A percentile compares a stretch with the other conserved stretches of the same genome.
phyloP scores from a whole-genome alignment of 163 green algal species.

The Coccomyxa subellipsoidea region DNA sequence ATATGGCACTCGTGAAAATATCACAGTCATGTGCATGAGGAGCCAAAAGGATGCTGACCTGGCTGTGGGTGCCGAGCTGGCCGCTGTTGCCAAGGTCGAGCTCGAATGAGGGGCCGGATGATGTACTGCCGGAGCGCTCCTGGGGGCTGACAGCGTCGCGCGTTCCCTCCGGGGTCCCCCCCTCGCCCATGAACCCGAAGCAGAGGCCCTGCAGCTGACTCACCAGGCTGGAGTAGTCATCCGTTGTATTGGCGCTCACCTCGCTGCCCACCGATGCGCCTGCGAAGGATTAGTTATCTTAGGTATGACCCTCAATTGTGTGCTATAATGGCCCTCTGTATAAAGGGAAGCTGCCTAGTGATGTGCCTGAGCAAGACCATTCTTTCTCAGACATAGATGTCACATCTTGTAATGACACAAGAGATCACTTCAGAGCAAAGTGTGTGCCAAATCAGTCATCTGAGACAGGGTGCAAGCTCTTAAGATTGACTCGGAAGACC shows the following conservation, averaged over 20 bases:
- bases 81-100: neutral
- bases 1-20: neutral
- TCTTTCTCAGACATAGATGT: neutral
- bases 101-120: neutral
- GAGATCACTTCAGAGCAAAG: no score
- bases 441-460: no score
- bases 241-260: neutral
- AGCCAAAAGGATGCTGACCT: slow-evolving; percentile 5
- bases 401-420: no score
- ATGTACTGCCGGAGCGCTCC: neutral
- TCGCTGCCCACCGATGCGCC: slow-evolving; percentile 1
- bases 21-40: no score
- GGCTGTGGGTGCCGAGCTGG: neutral
- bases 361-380: neutral
- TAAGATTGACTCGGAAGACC: no score
- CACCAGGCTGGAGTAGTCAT: slow-evolving; percentile 1
- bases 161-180: neutral
- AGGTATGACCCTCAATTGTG: no score
- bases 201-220: neutral
- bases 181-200: neutral
- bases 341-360: neutral
- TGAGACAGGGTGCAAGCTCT: no score
- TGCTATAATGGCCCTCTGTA: neutral
- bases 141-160: neutral
- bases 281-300: neutral